Evolutionary conservation across 2,329 filamentous ascomycete species (phyloP), one percentile per base, ranked within the genome.

Genomic region (Xylariaceae sp.): DNA sequence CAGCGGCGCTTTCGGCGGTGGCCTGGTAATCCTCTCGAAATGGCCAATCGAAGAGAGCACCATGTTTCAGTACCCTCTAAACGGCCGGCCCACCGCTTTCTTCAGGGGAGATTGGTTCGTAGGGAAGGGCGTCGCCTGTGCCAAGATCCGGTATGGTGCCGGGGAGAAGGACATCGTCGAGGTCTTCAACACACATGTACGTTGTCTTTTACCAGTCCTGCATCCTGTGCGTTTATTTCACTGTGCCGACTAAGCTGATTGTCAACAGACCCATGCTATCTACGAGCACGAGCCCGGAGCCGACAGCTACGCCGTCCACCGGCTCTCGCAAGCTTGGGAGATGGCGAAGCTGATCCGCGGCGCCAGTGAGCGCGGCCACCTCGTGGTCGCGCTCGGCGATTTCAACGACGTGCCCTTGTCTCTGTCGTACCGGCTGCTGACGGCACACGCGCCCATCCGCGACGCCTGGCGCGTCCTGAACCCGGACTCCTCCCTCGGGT

Each of bases 31-130:
- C 61, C 79, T 98, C 46, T 96, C 91, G 46, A 84, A 86, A 80
- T 98, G 92, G 91, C 93, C 93, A 20, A 92, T 99, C 62, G 88
- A 91, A 67, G 90, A 96, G 77, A 93, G 88, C 73, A 87, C 82
- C 67, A 96, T 98, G 91, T 82, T 86, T 64, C 81, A 81, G 2
- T 99, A 97, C 71, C 86, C 91, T n/a, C 81, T 99, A 50, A 97
- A 96, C 72, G 95, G 95, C 18, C 84, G 93, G 18, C 95, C 95
- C 5, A 93, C 92, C 9, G 93, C 93, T 3, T 96, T 98, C 75
- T 97, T 89, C 76, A 82, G 93, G 57, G 95, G 95, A 10, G 93
- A 98, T 73, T 98, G 93, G 91, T 98, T 87, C 70, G 93, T 97
- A 9, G 95, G 95, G 0, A 98, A 98, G 72, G 95, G 95, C 16